Base-by-base conservation (phyloP, 176 grass and related monocot species). In the Avena sativa region DNA sequence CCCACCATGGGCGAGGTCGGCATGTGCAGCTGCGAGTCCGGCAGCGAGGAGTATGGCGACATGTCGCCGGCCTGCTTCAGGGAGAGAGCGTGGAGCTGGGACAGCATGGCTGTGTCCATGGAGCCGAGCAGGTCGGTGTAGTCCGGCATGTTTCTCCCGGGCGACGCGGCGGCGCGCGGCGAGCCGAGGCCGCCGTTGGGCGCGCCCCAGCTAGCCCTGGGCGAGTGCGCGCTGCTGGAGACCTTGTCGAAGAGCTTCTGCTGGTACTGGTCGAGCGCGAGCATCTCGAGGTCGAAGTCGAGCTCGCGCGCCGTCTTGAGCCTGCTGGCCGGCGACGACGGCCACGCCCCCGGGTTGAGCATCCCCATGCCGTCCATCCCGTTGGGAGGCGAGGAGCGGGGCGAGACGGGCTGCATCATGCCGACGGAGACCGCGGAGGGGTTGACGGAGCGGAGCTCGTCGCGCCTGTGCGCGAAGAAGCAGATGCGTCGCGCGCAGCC, bases 171-270 rank as follows among this genome's bases (percentile, higher is more conserved):
- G 9, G 83, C 28, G 8, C 76, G 80, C 48, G 89, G 76, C 2
- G 91, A 89, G 44, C 91, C 81, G 62, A 93, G 63, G 51, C 88
- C 84, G 56, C 75, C 51, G 73, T 76, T 76, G 28, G 73, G 20
- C 13, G 46, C 46, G 10, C 91, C 88, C 95, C 95, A 98, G 89
- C 62, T 88, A 2, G 91, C 87, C 62, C 95, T 90, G 1, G 93
- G 95, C 34, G 95, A 92, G 4, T 88, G 32, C 17, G 85, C 75
- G 71, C 20, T 88, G 16, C 47, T 90, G 4, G 93, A 87, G 57
- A 93, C 85, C 79, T 95, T 92, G 55, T 97, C 95, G 70, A 97
- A 95, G 4, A 95, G 84, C 83, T 93, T 93, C 84, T 98, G 95
- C 74, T 93, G 86, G 91, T 95, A 98, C 86, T 92, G 93, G 81